Evolutionary conservation across 1,284 basidiomycete species (phyloP).

Genomic region (Irpex sp.): DNA sequence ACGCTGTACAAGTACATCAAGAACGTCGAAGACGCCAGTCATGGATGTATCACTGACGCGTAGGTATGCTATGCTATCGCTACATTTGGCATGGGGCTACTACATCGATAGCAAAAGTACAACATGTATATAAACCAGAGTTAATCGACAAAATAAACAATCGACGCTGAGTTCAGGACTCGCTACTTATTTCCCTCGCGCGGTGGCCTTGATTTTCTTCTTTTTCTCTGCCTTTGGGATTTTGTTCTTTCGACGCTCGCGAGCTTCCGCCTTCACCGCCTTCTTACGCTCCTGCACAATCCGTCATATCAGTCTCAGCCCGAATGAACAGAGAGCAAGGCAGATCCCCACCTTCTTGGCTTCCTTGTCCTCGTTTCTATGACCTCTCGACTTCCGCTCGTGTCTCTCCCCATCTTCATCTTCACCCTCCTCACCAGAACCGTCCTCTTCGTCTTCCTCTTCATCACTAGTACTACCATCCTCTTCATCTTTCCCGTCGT

Average conservation of each 20-base stretch:
- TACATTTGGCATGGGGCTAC: background rate
- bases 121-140: conserved; percentile 4
- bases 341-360: conserved; percentile 71
- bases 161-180: background rate
- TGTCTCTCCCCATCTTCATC: conserved; percentile 32
- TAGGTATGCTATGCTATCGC: conserved; percentile 27
- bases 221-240: conserved; percentile 95
- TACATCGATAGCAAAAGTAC: conserved; percentile 9
- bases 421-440: conserved; percentile 23
- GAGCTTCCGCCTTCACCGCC: conserved; percentile 80
- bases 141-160: background rate
- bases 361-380: conserved; percentile 89
- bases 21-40: conserved; percentile 81
- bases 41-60: conserved; percentile 85
- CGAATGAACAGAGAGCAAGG: background rate
- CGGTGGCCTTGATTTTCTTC: conserved; percentile 66
- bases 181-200: conserved; percentile 20
- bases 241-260: conserved; percentile 87
- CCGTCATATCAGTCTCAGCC: conserved; percentile 7
- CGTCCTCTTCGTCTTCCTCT: conserved; percentile 33
- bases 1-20: conserved; percentile 89
- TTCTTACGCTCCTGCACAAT: conserved; percentile 79
- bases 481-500: conserved; percentile 13
- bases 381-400: conserved; percentile 70
- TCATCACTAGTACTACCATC: conserved; percentile 22